Evolutionary conservation across 805 yeast genomes (phyloP).

Genomic region (Myxozyma neotropica): DNA sequence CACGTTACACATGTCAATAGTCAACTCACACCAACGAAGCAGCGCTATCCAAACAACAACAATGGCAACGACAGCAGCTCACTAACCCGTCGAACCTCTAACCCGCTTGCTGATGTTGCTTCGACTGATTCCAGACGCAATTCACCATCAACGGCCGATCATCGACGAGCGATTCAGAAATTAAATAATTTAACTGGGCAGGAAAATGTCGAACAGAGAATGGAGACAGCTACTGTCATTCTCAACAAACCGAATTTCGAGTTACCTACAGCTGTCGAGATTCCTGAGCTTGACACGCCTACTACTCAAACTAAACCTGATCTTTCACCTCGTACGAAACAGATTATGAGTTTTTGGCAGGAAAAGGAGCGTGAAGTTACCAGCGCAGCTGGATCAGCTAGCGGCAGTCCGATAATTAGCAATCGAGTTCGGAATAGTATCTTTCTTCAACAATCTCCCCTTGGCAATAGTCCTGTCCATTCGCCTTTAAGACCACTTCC

Average conservation of each 20-base stretch:
- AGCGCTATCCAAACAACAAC: neutral
- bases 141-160: constrained; percentile 31
- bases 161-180: constrained; percentile 9
- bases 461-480: neutral
- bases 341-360: constrained; percentile 28
- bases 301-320: neutral
- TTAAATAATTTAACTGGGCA: neutral
- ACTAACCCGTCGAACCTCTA: constrained; percentile 1
- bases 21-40: constrained; percentile 10
- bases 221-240: neutral
- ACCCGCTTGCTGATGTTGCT: constrained; percentile 24
- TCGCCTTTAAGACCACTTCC: constrained; percentile 7
- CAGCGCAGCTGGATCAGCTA: neutral
- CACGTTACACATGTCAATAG: constrained; percentile 8
- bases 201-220: neutral
- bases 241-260: constrained; percentile 2
- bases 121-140: constrained; percentile 25
- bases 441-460: constrained; percentile 14
- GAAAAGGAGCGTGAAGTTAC: constrained; percentile 24
- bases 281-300: neutral
- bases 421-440: constrained; percentile 19
- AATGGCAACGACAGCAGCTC: neutral
- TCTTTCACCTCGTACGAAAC: constrained; percentile 13
- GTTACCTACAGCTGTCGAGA: neutral
- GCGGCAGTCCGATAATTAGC: constrained; percentile 9